Percentiles rank a stretch among this genome's conserved stretches.
These are phyloP conservation scores for Salix caprea DNA, from an alignment of 345 rosid genomes.

Conservation along the genomic window DNA sequence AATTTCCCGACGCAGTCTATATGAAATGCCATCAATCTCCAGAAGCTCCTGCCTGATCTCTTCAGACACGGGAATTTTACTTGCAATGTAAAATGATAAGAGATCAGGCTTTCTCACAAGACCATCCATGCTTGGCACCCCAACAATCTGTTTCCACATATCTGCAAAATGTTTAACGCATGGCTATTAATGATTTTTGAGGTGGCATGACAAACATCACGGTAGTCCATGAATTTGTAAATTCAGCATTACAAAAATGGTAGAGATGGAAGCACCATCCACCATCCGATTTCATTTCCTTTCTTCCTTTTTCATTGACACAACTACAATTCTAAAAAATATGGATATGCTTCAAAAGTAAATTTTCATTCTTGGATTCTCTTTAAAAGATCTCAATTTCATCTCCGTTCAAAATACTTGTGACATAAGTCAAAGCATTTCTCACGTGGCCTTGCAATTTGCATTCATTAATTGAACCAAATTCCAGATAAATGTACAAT, in stretches of 20 bases:
- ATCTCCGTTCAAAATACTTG: neutral
- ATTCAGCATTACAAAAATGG: neutral
- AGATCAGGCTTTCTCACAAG: slow-evolving; percentile 74
- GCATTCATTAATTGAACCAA: neutral
- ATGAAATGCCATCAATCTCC: slow-evolving; percentile 82
- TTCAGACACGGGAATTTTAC: slow-evolving; percentile 89
- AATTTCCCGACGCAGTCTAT: slow-evolving; percentile 81
- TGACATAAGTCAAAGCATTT: neutral
- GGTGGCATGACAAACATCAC: neutral
- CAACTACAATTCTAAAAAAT: neutral
- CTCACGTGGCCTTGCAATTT: neutral
- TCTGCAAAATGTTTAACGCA: slow-evolving; percentile 42
- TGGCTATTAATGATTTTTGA: neutral
- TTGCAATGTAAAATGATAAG: slow-evolving; percentile 78
- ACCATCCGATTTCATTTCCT: neutral
- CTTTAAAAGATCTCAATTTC: neutral
- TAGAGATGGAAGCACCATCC: neutral
- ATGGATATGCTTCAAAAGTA: neutral
- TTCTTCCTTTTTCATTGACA: neutral
- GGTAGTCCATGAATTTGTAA: neutral
- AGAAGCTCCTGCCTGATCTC: slow-evolving; percentile 89
- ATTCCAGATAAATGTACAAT: neutral
- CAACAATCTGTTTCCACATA: slow-evolving; percentile 87
- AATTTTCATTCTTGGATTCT: neutral
- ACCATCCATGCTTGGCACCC: slow-evolving; percentile 66